Percentiles rank a stretch among this genome's conserved stretches.
These are phyloP conservation scores for Coelastrella sp. DNA, from an alignment of 139 green algal species.

Conservation along the genomic window DNA sequence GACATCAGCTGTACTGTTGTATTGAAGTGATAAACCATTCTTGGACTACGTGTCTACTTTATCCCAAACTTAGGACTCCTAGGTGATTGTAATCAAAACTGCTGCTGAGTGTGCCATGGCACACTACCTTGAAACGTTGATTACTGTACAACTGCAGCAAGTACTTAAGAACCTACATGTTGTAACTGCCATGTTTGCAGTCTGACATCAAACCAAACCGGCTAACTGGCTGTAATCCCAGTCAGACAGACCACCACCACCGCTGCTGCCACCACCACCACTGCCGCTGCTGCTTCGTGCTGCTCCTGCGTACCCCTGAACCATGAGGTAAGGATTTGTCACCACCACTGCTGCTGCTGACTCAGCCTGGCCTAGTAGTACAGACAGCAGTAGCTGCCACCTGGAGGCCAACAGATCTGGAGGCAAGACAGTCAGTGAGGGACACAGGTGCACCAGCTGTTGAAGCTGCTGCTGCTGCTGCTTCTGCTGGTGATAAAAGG, in stretches of 20 bases:
- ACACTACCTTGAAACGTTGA: no score
- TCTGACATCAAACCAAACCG: not conserved
- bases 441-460: not conserved
- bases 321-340: constrained; percentile 8
- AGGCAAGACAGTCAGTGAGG: not conserved
- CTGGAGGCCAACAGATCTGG: not conserved
- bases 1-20: no score
- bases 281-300: no score
- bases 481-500: no score
- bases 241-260: not conserved
- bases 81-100: no score
- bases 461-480: constrained; percentile 23
- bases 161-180: no score
- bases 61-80: no score
- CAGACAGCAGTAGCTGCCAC: constrained; percentile 36
- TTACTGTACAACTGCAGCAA: no score
- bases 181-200: no score
- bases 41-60: no score
- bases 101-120: no score
- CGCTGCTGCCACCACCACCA: not conserved
- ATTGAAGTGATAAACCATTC: no score
- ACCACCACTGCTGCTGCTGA: not conserved
- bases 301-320: not conserved
- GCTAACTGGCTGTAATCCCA: not conserved
- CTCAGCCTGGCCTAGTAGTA: not conserved